These are phyloP conservation scores for Sporothrix inflata DNA, from an alignment of 2,329 filamentous ascomycete species.

Conservation along the genomic window DNA sequence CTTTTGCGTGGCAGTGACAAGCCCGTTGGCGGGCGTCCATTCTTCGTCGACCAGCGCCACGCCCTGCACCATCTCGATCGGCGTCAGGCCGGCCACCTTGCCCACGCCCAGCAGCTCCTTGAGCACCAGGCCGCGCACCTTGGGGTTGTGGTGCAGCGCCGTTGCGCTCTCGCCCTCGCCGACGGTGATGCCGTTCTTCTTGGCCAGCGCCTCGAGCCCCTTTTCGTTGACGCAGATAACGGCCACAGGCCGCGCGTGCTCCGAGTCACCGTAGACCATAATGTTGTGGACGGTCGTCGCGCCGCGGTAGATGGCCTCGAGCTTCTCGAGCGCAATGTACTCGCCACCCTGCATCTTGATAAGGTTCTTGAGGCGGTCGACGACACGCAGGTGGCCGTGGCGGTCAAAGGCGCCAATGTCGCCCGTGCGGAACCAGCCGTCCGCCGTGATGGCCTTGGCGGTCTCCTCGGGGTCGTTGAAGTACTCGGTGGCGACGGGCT, in stretches of 20 bases:
- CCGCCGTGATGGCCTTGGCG: conserved; percentile 71
- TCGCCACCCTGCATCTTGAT: conserved; percentile 95
- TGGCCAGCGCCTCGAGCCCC: conserved; percentile 62
- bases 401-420: conserved; percentile 88
- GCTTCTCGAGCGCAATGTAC: conserved; percentile 95
- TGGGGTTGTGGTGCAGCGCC: conserved; percentile 65
- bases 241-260: conserved; percentile 78
- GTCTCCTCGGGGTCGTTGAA: conserved; percentile 87
- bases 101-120: conserved; percentile 71
- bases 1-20: conserved; percentile 66
- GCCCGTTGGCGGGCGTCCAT: conserved; percentile 78
- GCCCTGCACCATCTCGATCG: conserved; percentile 75
- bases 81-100: conserved; percentile 66
- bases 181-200: conserved; percentile 58
- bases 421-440: conserved; percentile 97
- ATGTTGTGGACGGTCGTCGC: conserved; percentile 80
- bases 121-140: conserved; percentile 62
- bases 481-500: conserved; percentile 75
- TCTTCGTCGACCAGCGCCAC: conserved; percentile 82
- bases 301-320: conserved; percentile 88
- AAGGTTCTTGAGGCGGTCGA: conserved; percentile 97
- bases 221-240: conserved; percentile 74
- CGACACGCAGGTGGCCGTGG: conserved; percentile 79
- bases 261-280: conserved; percentile 79
- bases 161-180: conserved; percentile 40